These are phyloP conservation scores for Colletotrichum neosansevieriae DNA, from an alignment of 2,329 filamentous ascomycete species.

Conservation along the genomic window DNA sequence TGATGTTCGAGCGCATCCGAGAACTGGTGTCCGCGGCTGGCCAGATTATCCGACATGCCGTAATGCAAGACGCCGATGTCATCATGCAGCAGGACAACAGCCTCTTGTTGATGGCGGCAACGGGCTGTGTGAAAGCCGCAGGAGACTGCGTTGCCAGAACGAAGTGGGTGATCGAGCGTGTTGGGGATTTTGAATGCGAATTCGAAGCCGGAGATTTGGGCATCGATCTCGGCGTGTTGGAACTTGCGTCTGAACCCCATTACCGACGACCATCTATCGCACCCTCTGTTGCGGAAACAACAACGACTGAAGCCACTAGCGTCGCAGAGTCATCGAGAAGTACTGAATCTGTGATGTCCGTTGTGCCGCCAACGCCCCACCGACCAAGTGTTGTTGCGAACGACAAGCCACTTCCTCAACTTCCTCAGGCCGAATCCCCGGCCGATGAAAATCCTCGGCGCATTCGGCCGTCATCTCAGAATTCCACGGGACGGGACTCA, in stretches of 20 bases:
- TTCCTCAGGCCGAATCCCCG: conserved; percentile 67
- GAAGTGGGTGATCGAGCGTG: conserved; percentile 85
- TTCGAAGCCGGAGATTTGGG: conserved; percentile 68
- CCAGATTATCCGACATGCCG: conserved; percentile 78
- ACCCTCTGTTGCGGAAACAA: conserved; percentile 49
- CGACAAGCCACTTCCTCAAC: conserved; percentile 76
- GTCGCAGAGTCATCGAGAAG: conserved; percentile 54
- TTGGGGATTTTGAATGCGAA: conserved; percentile 92
- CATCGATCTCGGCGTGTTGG: conserved; percentile 66
- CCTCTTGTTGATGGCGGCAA: conserved; percentile 81
- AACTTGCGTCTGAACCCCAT: conserved; percentile 53
- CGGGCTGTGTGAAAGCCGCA: conserved; percentile 87
- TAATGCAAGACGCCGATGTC: conserved; percentile 79
- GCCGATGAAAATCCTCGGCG: conserved; percentile 45
- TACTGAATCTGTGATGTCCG: conserved; percentile 46
- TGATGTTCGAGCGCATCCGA: conserved; percentile 84
- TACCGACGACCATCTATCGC: conserved; percentile 46
- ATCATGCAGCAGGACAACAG: conserved; percentile 85
- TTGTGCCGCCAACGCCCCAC: conserved; percentile 46
- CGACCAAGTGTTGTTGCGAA: conserved; percentile 55
- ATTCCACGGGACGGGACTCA: conserved; percentile 52
- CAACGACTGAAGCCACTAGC: conserved; percentile 52
- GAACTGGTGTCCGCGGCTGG: conserved; percentile 85
- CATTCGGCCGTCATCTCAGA: conserved; percentile 35
- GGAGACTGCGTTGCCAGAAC: conserved; percentile 93